Conservation (phyloP, 2,329 filamentous ascomycete species). For the Aspergillus sclerotialis region DNA sequence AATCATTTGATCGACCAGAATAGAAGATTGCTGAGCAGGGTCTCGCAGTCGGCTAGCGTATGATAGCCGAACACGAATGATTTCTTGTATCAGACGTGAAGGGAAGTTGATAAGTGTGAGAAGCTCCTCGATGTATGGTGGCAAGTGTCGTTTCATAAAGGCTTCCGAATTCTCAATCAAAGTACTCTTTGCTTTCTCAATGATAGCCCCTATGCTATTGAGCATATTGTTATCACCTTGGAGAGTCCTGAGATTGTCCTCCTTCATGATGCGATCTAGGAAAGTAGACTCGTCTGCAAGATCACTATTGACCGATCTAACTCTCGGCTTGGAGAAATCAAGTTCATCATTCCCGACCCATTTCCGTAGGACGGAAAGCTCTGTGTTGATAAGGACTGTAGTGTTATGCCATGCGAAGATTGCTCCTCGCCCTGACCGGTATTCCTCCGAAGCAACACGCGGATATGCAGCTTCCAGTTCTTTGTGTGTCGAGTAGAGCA, state of each 20-base stretch:
- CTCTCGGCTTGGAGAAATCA: conserved; percentile 73
- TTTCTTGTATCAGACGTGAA: conserved; percentile 89
- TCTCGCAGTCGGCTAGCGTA: conserved; percentile 96
- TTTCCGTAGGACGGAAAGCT: conserved; percentile 81
- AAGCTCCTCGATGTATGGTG: conserved; percentile 93
- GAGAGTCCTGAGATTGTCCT: conserved; percentile 86
- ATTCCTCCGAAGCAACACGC: conserved; percentile 66
- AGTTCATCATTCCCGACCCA: conserved; percentile 97
- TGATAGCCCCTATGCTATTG: conserved; percentile 72
- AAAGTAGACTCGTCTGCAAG: conserved; percentile 88
- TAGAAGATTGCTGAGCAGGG: conserved; percentile 78
- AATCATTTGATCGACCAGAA: conserved; percentile 98
- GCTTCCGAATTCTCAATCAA: conserved; percentile 77
- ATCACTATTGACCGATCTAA: conserved; percentile 61
- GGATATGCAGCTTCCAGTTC: conserved; percentile 70
- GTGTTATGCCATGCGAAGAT: conserved; percentile 97
- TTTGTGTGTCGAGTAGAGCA: conserved; percentile 72
- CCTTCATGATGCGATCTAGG: conserved; percentile 88
- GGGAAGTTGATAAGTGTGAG: conserved; percentile 96
- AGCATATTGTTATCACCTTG: conserved; percentile 81
- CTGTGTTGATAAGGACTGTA: conserved; percentile 89
- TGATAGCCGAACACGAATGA: conserved; percentile 82
- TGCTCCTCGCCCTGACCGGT: conserved; percentile 75
- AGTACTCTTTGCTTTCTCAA: conserved; percentile 87
- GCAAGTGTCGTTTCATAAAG: conserved; percentile 83